phyloP scores from a whole-genome alignment of 2,329 filamentous ascomycete species.

The Fusarium newnesense region DNA sequence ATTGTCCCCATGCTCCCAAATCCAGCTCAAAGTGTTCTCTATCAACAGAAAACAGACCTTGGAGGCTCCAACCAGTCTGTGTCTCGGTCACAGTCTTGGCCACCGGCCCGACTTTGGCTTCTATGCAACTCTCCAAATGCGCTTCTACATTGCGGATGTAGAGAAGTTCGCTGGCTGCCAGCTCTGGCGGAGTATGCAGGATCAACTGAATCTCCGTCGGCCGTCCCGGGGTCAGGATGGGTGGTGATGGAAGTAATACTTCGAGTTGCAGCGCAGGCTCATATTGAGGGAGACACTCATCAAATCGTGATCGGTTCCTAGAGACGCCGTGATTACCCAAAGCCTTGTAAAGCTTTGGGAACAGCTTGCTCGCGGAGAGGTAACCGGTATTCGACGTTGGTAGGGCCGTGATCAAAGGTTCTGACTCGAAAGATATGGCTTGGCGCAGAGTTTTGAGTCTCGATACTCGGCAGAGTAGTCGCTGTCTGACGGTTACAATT shows the following conservation, averaged over 20 bases:
- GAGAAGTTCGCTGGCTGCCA: neutral
- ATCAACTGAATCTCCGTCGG: neutral
- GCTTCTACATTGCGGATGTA: neutral
- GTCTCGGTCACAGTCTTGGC: neutral
- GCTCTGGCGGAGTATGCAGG: neutral
- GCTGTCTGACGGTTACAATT: neutral
- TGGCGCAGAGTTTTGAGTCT: neutral
- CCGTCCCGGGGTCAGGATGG: fast-evolving
- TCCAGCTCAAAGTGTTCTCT: neutral
- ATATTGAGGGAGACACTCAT: neutral
- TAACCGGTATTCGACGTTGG: neutral
- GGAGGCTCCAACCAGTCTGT: fast-evolving
- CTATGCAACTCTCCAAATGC: fast-evolving
- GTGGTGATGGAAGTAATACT: neutral
- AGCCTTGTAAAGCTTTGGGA: neutral
- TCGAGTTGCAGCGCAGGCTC: neutral
- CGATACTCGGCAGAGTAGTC: neutral
- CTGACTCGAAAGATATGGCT: neutral
- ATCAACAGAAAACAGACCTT: fast-evolving
- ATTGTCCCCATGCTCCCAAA: neutral
- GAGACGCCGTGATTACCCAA: neutral
- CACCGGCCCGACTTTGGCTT: fast-evolving
- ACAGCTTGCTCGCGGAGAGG: neutral
- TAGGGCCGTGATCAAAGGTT: neutral
- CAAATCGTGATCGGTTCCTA: neutral